Percentiles rank a stretch among this genome's conserved stretches.
phyloP scores from a whole-genome alignment of 2,329 filamentous ascomycete species.

The Neonectria neomacrospora region DNA sequence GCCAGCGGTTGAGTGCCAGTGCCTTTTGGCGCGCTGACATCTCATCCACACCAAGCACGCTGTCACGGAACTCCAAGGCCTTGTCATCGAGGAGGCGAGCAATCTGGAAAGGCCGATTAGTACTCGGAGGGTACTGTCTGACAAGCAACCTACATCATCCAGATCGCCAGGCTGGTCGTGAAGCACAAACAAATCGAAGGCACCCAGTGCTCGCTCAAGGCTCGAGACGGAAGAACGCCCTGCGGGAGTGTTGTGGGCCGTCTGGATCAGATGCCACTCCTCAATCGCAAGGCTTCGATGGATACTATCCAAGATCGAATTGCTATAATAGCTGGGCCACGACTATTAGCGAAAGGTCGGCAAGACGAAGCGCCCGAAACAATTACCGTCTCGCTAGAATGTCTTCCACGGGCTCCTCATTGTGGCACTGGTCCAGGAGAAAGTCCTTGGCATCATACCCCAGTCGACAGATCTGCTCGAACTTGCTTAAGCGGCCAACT shows the following conservation, averaged over 20 bases:
- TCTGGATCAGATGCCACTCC: conserved; percentile 70
- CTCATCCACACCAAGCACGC: conserved; percentile 63
- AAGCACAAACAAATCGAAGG: conserved; percentile 90
- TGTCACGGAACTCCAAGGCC: conserved; percentile 64
- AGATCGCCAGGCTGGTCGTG: conserved; percentile 79
- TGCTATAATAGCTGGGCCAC: conserved; percentile 74
- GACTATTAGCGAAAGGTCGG: conserved; percentile 9
- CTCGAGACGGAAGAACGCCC: conserved; percentile 53
- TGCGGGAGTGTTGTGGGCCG: conserved; percentile 30
- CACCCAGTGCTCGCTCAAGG: conserved; percentile 80
- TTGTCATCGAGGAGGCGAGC: conserved; percentile 72
- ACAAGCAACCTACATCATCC: conserved; percentile 66
- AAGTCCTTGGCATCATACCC: conserved; percentile 93
- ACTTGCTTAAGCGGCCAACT: conserved; percentile 73
- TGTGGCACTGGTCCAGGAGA: conserved; percentile 73
- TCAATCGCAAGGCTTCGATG: conserved; percentile 83
- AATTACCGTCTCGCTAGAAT: conserved; percentile 76
- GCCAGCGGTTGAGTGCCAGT: conserved; percentile 72
- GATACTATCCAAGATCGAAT: conserved; percentile 79
- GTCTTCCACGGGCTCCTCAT: conserved; percentile 72
- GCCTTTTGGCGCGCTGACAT: conserved; percentile 75
- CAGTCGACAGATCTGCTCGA: conserved; percentile 75
- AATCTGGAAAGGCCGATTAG: conserved; percentile 57
- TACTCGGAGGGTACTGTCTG: conserved; percentile 6
- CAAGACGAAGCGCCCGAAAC: conserved; percentile 45